phyloP scores from a whole-genome alignment of 495 filamentous ascomycete genomes.

The Parmelia sp. region DNA sequence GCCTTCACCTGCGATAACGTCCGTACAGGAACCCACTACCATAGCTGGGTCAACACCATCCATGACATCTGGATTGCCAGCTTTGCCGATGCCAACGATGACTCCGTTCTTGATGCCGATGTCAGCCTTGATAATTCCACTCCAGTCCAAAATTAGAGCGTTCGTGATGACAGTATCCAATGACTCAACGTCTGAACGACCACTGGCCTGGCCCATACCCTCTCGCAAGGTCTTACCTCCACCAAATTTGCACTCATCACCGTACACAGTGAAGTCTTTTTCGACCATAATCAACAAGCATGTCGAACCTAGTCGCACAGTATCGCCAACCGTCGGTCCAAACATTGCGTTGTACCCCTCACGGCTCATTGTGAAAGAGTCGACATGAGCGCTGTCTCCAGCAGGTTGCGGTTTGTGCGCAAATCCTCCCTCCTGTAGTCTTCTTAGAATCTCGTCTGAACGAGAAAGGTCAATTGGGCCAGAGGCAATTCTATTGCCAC shows the following conservation, averaged over 20 bases:
- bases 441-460: conserved; percentile 56
- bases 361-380: conserved; percentile 65
- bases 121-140: conserved; percentile 94
- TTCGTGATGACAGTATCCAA: conserved; percentile 90
- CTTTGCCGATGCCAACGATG: conserved; percentile 90
- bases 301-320: conserved; percentile 73
- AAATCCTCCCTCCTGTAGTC: conserved; percentile 67
- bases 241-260: conserved; percentile 93
- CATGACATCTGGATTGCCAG: conserved; percentile 97
- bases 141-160: conserved; percentile 85
- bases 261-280: conserved; percentile 76
- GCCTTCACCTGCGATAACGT: conserved; percentile 91
- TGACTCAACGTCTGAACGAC: conserved; percentile 59
- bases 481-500: conserved; percentile 73
- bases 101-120: conserved; percentile 87
- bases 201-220: conserved; percentile 92
- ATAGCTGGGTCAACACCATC: conserved; percentile 72
- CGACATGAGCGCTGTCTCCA: conserved; percentile 47
- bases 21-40: conserved; percentile 83
- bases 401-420: conserved; percentile 62
- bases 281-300: conserved; percentile 91
- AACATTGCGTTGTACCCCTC: conserved; percentile 80
- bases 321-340: conserved; percentile 83
- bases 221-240: conserved; percentile 92
- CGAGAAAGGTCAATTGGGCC: conserved; percentile 61